Evolutionary conservation across 495 filamentous ascomycete genomes (phyloP).

Genomic region (Aspergillus diversus): DNA sequence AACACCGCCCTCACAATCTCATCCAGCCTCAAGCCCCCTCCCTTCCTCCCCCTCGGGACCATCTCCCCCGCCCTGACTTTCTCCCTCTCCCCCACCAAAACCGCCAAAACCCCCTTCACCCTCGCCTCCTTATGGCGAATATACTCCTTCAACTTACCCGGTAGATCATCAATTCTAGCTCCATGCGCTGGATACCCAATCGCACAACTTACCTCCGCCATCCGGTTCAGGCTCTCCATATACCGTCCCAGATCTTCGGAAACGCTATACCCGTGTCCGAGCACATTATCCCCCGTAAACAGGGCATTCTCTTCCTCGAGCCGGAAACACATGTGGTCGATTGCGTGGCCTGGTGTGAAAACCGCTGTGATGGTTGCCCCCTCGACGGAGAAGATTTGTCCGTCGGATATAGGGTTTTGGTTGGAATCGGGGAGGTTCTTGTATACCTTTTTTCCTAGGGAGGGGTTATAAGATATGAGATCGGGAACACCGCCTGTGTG

Average conservation of each 20-base stretch:
- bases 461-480: conserved; percentile 57
- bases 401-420: conserved; percentile 48
- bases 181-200: conserved; percentile 51
- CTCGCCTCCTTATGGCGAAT: conserved; percentile 6
- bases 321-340: conserved; percentile 54
- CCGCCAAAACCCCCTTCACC: neutral
- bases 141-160: conserved; percentile 6
- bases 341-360: conserved; percentile 44
- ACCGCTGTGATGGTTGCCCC: conserved; percentile 47
- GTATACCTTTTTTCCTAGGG: conserved; percentile 35
- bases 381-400: conserved; percentile 42
- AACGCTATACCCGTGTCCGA: conserved; percentile 42
- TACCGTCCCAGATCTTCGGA: conserved; percentile 42
- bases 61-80: too few species aligned
- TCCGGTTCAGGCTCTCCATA: conserved; percentile 38
- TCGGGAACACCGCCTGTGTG: conserved; percentile 73
- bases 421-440: conserved; percentile 50
- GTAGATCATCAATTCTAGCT: conserved; percentile 37
- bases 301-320: conserved; percentile 67
- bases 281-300: conserved; percentile 79
- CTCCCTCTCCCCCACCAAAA: neutral
- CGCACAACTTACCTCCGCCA: conserved; percentile 33
- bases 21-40: neutral
- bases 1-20: conserved; percentile 2
- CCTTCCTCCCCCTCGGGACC: too few species aligned